Evolutionary conservation across 164 flowering plant species (phyloP).

Genomic region (Amborella trichopoda): DNA sequence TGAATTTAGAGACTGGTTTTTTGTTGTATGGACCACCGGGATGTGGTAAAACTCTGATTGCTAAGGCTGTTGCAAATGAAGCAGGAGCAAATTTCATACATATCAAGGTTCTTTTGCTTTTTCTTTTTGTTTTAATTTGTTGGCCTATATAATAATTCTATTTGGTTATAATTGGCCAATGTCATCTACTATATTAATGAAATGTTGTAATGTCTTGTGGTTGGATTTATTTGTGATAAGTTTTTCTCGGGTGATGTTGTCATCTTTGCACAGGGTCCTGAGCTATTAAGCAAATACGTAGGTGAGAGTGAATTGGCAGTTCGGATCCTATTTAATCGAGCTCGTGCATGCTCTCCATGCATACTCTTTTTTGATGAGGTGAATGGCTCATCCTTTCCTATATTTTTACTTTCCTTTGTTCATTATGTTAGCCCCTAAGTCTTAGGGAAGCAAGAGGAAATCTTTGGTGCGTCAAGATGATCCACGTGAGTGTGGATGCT

Average conservation of each 20-base stretch:
- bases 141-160: too few species aligned
- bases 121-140: background rate
- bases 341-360: conserved; percentile 90
- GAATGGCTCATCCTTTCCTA: conserved; percentile 1
- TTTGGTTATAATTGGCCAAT: too few species aligned
- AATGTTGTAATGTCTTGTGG: too few species aligned
- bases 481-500: too few species aligned
- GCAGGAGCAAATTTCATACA: conserved; percentile 97
- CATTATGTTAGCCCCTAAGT: too few species aligned
- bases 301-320: conserved; percentile 94
- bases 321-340: conserved; percentile 74
- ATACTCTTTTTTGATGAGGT: conserved; percentile 98
- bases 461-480: too few species aligned
- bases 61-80: conserved; percentile 95
- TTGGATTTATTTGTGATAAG: too few species aligned
- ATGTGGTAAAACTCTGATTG: conserved; percentile 94
- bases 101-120: conserved; percentile 44
- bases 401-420: too few species aligned
- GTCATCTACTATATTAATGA: too few species aligned
- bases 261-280: conserved; percentile 95
- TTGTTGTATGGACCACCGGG: conserved; percentile 98
- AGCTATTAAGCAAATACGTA: conserved; percentile 84
- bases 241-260: too few species aligned
- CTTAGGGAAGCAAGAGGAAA: too few species aligned
- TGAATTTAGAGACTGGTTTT: conserved; percentile 72